These are phyloP conservation scores for Aspergillus egyptiacus DNA, from an alignment of 495 filamentous ascomycete genomes.

Conservation along the genomic window DNA sequence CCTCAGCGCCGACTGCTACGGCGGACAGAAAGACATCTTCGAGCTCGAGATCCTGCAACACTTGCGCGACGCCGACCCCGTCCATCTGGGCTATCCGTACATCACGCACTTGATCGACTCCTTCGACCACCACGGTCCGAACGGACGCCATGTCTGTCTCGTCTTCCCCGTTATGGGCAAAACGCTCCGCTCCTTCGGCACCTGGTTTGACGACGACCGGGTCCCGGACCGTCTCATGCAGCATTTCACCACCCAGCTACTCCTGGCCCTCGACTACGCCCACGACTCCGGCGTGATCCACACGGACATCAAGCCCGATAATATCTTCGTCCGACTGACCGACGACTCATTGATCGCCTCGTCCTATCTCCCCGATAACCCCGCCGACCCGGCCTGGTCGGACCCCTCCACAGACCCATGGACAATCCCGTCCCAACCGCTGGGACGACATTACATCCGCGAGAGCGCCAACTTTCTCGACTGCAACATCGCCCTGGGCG, in stretches of 20 bases:
- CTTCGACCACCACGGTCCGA: not conserved
- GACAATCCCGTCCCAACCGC: not conserved
- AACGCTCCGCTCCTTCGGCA: not conserved
- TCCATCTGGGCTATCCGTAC: not conserved
- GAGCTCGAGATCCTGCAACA: not conserved
- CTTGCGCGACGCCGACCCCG: not conserved
- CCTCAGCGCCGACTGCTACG: not conserved
- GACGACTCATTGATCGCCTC: not conserved
- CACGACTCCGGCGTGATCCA: constrained; percentile 18
- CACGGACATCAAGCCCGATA: constrained; percentile 24
- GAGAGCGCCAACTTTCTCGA: not conserved
- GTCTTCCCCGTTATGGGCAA: not conserved
- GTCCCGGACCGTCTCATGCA: constrained; percentile 8
- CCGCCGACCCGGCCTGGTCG: not conserved
- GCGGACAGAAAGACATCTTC: not conserved
- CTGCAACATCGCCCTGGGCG: not conserved
- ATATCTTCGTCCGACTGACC: constrained; percentile 19
- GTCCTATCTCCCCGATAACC: not conserved
- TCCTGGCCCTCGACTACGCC: constrained; percentile 18
- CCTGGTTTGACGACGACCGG: constrained; percentile 2
- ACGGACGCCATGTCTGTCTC: not conserved
- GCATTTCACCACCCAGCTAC: constrained; percentile 13
- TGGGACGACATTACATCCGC: not conserved
- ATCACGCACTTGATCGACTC: not conserved
- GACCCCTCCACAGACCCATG: not conserved